phyloP scores from a whole-genome alignment of 73 alveolate genomes.

The Blepharisma japonicum region DNA sequence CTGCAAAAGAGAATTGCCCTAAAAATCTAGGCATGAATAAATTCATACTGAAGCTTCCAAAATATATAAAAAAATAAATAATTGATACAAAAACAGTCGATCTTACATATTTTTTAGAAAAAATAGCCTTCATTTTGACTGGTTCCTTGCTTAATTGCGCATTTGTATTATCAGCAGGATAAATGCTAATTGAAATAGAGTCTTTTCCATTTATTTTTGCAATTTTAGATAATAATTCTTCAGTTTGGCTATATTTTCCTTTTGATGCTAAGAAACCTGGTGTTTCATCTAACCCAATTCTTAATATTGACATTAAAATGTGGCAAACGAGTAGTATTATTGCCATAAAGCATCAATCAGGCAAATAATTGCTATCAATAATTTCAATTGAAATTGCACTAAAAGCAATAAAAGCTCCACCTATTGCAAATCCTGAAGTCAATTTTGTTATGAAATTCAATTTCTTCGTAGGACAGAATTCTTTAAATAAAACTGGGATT shows the following conservation, averaged over 20 bases:
- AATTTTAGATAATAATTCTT: not conserved
- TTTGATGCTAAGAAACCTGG: not conserved
- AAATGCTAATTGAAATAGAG: too few species aligned
- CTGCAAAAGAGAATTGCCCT: too few species aligned
- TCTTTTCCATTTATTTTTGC: not conserved
- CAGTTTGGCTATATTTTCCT: not conserved
- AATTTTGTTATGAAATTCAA: not conserved
- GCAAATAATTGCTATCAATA: not conserved
- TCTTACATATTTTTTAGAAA: not conserved
- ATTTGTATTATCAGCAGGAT: too few species aligned
- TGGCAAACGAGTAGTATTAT: not conserved
- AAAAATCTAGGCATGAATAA: not conserved
- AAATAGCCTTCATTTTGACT: not conserved
- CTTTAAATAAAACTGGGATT: not conserved
- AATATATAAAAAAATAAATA: not conserved
- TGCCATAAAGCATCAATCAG: not conserved
- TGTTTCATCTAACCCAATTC: not conserved
- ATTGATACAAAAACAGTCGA: not conserved
- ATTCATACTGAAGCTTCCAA: not conserved
- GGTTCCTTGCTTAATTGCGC: not conserved
- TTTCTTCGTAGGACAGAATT: slow-evolving; percentile 15
- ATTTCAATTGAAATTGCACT: not conserved
- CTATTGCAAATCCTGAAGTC: not conserved
- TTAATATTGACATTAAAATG: not conserved
- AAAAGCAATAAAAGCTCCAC: not conserved